phyloP scores from a whole-genome alignment of 768 basidiomycete species.

The Termitomyces sp. region DNA sequence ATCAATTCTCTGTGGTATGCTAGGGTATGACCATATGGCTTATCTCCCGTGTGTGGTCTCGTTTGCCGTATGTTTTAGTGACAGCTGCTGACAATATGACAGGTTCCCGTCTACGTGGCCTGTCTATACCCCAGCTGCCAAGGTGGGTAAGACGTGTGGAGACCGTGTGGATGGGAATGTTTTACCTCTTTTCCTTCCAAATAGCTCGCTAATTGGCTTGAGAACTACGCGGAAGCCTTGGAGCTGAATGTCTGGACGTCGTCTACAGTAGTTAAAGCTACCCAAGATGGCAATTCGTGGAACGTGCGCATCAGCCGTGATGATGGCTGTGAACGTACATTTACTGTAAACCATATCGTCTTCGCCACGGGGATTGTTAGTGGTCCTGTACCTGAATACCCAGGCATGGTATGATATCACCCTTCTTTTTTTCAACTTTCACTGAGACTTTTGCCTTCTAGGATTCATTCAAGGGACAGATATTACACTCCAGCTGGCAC shows the following conservation, averaged over 20 bases:
- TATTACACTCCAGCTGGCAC: constrained; percentile 56
- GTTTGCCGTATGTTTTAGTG: background rate
- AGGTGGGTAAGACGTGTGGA: constrained; percentile 21
- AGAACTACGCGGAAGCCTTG: constrained; percentile 52
- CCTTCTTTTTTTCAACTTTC: background rate
- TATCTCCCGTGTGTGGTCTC: constrained; percentile 48
- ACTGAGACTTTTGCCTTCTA: constrained; percentile 8
- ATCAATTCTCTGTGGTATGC: background rate
- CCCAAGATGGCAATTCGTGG: constrained; percentile 33
- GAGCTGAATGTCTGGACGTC: constrained; percentile 65
- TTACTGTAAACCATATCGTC: constrained; percentile 46
- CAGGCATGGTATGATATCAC: background rate
- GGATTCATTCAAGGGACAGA: constrained; percentile 57
- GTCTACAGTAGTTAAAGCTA: constrained; percentile 27
- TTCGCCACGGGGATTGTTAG: constrained; percentile 47
- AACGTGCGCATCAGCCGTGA: constrained; percentile 31
- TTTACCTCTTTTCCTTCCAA: background rate
- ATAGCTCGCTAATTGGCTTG: constrained; percentile 63
- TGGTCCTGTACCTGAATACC: constrained; percentile 2
- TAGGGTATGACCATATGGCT: constrained; percentile 53
- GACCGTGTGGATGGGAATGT: background rate
- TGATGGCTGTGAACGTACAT: constrained; percentile 28
- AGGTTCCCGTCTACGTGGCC: constrained; percentile 63
- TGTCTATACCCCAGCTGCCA: constrained; percentile 48
- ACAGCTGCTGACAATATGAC: background rate